Evolutionary conservation across 371 early-diverging fungal genomes (phyloP).

Genomic region (Vairimorpha apis): DNA sequence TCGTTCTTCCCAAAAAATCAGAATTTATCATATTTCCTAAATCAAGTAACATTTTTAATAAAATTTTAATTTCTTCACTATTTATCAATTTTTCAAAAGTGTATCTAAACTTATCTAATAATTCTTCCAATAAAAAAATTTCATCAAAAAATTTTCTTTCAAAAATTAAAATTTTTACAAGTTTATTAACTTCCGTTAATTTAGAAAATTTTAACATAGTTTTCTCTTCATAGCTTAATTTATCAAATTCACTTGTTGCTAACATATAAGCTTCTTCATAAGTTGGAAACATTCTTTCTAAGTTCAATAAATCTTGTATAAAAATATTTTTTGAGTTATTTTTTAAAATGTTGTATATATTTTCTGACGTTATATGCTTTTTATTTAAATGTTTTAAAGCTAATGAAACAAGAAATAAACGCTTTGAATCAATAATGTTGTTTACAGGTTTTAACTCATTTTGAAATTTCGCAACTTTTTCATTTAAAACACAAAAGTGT

Average conservation of each 20-base stretch:
- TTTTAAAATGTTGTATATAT: conserved; percentile 26
- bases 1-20: conserved; percentile 26
- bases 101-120: conserved; percentile 10
- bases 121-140: conserved; percentile 7
- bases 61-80: conserved; percentile 31
- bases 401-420: conserved; percentile 47
- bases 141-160: conserved; percentile 52
- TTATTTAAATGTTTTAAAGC: conserved; percentile 41
- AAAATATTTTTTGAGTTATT: conserved; percentile 15
- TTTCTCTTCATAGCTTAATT: conserved; percentile 28
- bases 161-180: conserved; percentile 41
- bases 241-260: neutral
- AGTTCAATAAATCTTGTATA: conserved; percentile 38
- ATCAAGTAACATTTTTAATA: conserved; percentile 43
- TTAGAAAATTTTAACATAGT: conserved; percentile 31
- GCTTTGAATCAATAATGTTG: conserved; percentile 20
- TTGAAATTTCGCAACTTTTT: neutral
- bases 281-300: conserved; percentile 30
- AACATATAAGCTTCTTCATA: conserved; percentile 31
- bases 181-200: conserved; percentile 19
- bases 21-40: conserved; percentile 51
- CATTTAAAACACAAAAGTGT: conserved; percentile 35
- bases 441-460: neutral
- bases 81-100: conserved; percentile 27
- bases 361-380: conserved; percentile 32